Percentiles rank a stretch among this genome's conserved stretches.
Conservation (phyloP, 768 basidiomycete genomes). For the Trichaptum fuscoviolaceum region DNA sequence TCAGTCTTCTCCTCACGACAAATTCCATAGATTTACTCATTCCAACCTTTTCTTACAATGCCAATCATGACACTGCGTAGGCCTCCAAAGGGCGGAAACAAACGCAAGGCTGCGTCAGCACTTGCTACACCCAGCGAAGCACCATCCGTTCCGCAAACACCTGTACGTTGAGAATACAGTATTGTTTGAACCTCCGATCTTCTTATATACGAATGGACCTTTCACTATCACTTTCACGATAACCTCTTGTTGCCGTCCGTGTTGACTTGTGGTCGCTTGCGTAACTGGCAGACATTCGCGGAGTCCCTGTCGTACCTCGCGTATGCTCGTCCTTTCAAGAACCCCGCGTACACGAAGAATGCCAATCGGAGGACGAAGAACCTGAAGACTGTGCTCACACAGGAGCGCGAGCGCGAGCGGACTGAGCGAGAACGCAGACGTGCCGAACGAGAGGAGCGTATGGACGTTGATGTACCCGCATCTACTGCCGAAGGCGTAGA, state of each 20-base stretch:
- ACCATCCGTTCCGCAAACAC: constrained; percentile 9
- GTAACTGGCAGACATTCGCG: constrained; percentile 49
- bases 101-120: constrained; percentile 13
- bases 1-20: too few species aligned
- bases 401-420: constrained; percentile 76
- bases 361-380: constrained; percentile 71
- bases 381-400: constrained; percentile 68
- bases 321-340: constrained; percentile 73
- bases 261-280: too few species aligned
- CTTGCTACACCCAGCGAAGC: constrained; percentile 12
- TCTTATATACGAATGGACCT: not conserved
- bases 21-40: not conserved
- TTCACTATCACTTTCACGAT: too few species aligned
- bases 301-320: constrained; percentile 73
- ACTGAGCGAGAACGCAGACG: constrained; percentile 56
- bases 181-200: not conserved
- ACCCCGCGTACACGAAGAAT: constrained; percentile 63
- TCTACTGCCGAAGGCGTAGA: not conserved
- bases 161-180: constrained; percentile 14
- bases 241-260: too few species aligned
- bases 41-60: not conserved
- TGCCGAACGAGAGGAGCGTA: constrained; percentile 45
- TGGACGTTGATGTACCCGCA: constrained; percentile 49
- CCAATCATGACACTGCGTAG: constrained; percentile 5
- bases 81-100: constrained; percentile 26